Evolutionary conservation across 805 yeast genomes (phyloP).

Genomic region (Lipomyces lipofer): DNA sequence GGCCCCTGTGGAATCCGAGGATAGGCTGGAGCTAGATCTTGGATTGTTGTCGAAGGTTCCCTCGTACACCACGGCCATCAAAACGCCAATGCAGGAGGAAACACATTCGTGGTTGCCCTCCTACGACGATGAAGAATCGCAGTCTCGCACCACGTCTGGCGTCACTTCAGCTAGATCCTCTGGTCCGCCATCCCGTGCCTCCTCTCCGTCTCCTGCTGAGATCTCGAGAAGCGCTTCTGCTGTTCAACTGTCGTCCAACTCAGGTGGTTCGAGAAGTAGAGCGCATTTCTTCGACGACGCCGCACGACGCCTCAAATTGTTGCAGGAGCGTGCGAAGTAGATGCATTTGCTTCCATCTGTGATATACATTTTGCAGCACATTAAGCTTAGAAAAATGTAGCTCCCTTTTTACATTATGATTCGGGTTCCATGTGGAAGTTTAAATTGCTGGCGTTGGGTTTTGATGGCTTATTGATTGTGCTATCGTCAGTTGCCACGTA

Average conservation of each 20-base stretch:
- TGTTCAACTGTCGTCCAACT: slow-evolving; percentile 10
- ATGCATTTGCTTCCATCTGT: not conserved
- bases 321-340: slow-evolving; percentile 5
- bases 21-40: slow-evolving; percentile 45
- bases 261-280: slow-evolving; percentile 1
- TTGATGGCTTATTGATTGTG: not conserved
- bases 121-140: slow-evolving; percentile 15
- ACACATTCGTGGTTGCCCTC: slow-evolving; percentile 17
- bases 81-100: slow-evolving; percentile 34
- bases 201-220: slow-evolving; percentile 20
- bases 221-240: slow-evolving; percentile 19
- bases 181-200: slow-evolving; percentile 24
- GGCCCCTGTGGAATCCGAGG: slow-evolving; percentile 24
- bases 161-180: slow-evolving; percentile 18
- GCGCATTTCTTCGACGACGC: slow-evolving; percentile 27
- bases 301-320: slow-evolving; percentile 19
- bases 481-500: no score
- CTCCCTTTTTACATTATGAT: not conserved
- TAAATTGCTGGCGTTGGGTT: not conserved
- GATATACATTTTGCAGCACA: not conserved
- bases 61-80: slow-evolving; percentile 77
- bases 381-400: not conserved
- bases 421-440: no score
- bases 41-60: slow-evolving; percentile 69
- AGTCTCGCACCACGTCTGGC: not conserved